These are phyloP conservation scores for Stagonosporopsis rhizophila DNA, from an alignment of 2,329 filamentous ascomycete species.

Conservation along the genomic window DNA sequence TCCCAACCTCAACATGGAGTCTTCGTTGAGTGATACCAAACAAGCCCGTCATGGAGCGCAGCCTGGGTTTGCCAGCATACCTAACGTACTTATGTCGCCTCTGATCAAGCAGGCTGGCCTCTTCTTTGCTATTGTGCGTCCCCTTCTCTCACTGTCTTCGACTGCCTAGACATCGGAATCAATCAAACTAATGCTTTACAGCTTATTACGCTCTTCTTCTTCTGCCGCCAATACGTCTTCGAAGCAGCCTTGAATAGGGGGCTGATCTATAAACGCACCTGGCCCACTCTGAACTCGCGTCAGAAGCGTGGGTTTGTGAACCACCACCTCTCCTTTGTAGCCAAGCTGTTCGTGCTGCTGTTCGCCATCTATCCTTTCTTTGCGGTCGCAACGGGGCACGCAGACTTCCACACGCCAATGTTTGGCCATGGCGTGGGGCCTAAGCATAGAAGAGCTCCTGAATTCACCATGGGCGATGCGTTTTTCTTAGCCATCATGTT, in stretches of 20 bases:
- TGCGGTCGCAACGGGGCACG: slow-evolving; percentile 9
- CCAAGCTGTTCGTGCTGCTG: slow-evolving; percentile 11
- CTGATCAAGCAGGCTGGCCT: slow-evolving; percentile 14
- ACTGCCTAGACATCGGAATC: neutral
- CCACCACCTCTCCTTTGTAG: slow-evolving; percentile 14
- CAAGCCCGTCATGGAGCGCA: neutral
- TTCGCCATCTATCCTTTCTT: slow-evolving; percentile 19
- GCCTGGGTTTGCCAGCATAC: slow-evolving; percentile 11
- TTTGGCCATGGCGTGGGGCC: neutral
- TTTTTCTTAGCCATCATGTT: slow-evolving; percentile 17
- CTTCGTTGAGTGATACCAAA: neutral
- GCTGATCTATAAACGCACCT: slow-evolving; percentile 12
- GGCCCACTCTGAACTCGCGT: slow-evolving; percentile 10
- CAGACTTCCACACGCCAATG: slow-evolving; percentile 8
- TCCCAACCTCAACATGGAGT: neutral
- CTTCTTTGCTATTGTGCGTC: slow-evolving; percentile 15
- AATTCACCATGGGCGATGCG: slow-evolving; percentile 16
- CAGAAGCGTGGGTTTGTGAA: slow-evolving; percentile 18
- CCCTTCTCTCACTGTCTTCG: neutral
- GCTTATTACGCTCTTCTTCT: slow-evolving; percentile 12
- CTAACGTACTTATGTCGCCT: slow-evolving; percentile 7
- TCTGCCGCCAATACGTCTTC: slow-evolving; percentile 11
- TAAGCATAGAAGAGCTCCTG: neutral
- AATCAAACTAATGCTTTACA: neutral
- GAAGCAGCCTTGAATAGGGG: slow-evolving; percentile 10